Percentiles rank a stretch among this genome's conserved stretches.
phyloP scores from a whole-genome alignment of 371 early-diverging fungal genomes.

The Choanephora cucurbitarum region DNA sequence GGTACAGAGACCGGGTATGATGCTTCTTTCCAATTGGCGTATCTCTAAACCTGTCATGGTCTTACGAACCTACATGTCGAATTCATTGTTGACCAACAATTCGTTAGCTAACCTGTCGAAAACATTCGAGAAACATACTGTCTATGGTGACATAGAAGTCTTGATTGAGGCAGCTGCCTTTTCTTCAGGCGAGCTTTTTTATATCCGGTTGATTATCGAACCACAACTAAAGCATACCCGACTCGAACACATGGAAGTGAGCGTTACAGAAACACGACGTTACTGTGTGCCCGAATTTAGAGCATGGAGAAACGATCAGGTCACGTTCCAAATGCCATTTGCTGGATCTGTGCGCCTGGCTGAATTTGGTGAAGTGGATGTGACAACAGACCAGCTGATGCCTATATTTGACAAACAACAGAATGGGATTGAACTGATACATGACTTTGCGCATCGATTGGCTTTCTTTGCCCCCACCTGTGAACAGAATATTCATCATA shows the following conservation, averaged over 20 bases:
- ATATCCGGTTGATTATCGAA: slow-evolving; percentile 37
- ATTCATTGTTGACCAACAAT: slow-evolving; percentile 42
- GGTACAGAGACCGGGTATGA: slow-evolving; percentile 39
- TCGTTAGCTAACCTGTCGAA: slow-evolving; percentile 38
- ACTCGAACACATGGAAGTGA: slow-evolving; percentile 37
- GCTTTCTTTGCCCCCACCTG: slow-evolving; percentile 45
- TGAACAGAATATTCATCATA: slow-evolving; percentile 38
- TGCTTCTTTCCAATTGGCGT: slow-evolving; percentile 31
- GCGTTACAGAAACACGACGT: slow-evolving; percentile 29
- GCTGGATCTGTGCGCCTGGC: slow-evolving; percentile 32
- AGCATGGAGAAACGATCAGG: slow-evolving; percentile 31
- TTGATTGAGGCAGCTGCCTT: slow-evolving; percentile 47
- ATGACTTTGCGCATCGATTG: slow-evolving; percentile 42
- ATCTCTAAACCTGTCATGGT: slow-evolving; percentile 35
- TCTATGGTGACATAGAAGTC: slow-evolving; percentile 38
- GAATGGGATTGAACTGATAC: slow-evolving; percentile 27
- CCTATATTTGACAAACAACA: slow-evolving; percentile 29
- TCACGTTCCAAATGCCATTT: slow-evolving; percentile 27
- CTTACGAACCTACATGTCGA: slow-evolving; percentile 44
- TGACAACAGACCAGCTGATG: slow-evolving; percentile 23
- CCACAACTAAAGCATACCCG: slow-evolving; percentile 41
- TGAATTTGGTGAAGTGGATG: slow-evolving; percentile 26
- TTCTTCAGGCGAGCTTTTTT: slow-evolving; percentile 44
- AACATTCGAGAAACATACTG: slow-evolving; percentile 41
- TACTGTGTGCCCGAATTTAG: slow-evolving; percentile 39